Conservation (phyloP, 768 basidiomycete species). For the Chalciporus piperatus region DNA sequence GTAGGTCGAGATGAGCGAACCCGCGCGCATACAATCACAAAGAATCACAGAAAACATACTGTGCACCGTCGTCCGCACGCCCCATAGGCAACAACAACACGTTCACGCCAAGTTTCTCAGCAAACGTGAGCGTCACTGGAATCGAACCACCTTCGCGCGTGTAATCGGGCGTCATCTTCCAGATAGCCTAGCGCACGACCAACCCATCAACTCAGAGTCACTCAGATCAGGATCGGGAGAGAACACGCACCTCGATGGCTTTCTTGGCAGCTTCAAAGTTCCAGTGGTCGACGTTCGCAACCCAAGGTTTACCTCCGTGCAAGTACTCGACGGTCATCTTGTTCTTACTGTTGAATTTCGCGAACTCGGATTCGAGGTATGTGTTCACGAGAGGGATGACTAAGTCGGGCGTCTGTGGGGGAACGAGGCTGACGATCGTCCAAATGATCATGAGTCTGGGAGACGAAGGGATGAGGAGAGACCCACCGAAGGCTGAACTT, state of each 20-base stretch:
- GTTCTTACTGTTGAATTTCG: conserved; percentile 84
- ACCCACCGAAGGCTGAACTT: conserved; percentile 92
- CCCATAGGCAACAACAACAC: conserved; percentile 92
- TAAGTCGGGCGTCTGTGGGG: conserved; percentile 77
- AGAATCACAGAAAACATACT: conserved; percentile 47
- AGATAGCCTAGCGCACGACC: conserved; percentile 39
- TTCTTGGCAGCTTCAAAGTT: conserved; percentile 86
- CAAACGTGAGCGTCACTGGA: conserved; percentile 91
- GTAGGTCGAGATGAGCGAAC: background rate
- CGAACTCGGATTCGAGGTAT: conserved; percentile 78
- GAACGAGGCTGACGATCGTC: conserved; percentile 56
- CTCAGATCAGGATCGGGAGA: background rate
- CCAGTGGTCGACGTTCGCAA: conserved; percentile 84
- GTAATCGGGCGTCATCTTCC: conserved; percentile 72
- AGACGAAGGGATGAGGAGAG: background rate
- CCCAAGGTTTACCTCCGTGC: conserved; percentile 89
- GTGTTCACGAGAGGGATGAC: conserved; percentile 68
- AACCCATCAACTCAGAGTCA: background rate
- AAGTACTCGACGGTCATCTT: conserved; percentile 65
- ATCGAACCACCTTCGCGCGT: conserved; percentile 95
- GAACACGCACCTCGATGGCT: conserved; percentile 67
- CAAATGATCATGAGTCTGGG: background rate
- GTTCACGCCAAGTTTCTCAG: conserved; percentile 82
- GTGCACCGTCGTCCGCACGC: conserved; percentile 91
- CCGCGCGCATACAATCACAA: background rate